Evolutionary conservation across 257 asterid species (phyloP), one percentile per base, ranked within the genome.

Genomic region (Knoxia roxburghii): DNA sequence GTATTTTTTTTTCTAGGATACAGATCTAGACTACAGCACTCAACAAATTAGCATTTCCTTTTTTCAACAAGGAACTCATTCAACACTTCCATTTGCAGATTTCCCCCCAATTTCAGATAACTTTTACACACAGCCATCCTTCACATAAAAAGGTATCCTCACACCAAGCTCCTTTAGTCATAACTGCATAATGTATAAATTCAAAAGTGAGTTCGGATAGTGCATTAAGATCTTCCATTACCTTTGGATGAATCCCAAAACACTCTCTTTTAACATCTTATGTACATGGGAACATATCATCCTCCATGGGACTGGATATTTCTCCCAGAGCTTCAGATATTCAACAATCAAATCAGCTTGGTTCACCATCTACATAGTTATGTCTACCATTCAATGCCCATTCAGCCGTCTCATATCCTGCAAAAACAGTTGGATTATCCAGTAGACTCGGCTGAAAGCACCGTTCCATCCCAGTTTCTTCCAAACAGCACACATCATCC

Each of bases 391-490:
- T 85, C 65, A 11, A 43, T 1, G 57, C 88, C 95, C 95, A 90
- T 79, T 94, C 91, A 33, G 84, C 68, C 46, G 95, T 90, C 68
- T 80, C 82, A 68, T 75, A 94, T 54, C 99, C 96, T 72, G 89
- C 88, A 82, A 94, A 94, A 27, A 90, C 83, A 66, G 99, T 96
- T 1, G 99, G 99, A 68, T 94, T 94, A 72, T 94, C 96, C 23
- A 94, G 96, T 41, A 94, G 99, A 51, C 80, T 94, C 97, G 0
- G 99, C 99, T 18, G 97, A 88, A 68, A 94, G 95, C 68, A 94
- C 67, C 97, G 96, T 65, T 90, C 86, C 0, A 74, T 83, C 33
- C 91, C 95, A 1, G 99, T 94, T 71, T 79, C 90, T 54, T 88
- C 81, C 77, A 94, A 33, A 56, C 99, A 94, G 61, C 82, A 66